Base-by-base conservation (phyloP, 345 rosid genomes). In the Excoecaria cochinchinensis region DNA sequence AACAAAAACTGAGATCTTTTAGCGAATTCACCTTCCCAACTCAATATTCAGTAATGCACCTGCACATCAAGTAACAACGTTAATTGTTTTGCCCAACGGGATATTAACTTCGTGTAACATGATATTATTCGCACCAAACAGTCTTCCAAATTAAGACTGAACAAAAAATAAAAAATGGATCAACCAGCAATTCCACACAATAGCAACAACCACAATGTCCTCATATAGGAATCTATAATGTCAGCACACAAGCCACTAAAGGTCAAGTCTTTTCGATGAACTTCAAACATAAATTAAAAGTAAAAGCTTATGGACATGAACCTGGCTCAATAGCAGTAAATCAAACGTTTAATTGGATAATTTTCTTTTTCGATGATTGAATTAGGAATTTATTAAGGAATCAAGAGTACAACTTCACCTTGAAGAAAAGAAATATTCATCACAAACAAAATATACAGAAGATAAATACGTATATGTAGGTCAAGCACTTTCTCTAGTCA, bases 41-140 rank as follows among this genome's bases (percentile, higher is more conserved):
- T 63, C 48, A 38, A 53, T 52, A 56, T 70, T 74, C 58, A 55
- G 40, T n/a, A 50, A 56, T 25, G 53, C 46, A 21, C 75, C 82
- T 74, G 78, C 71, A 50, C 25, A 64, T 3, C 38, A 25, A 3
- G 61, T 13, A 47, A 13, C 31, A 40, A 15, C 8, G 16, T 55
- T 42, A 75, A 59, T 25, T 17, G 16, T 56, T 75, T 12, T 19
- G 8, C 19, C 14, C n/a, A 25, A 15, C n/a, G n/a, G 22, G 38
- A n/a, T n/a, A n/a, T n/a, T n/a, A n/a, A n/a, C n/a, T n/a, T n/a
- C n/a, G n/a, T n/a, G n/a, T n/a, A n/a, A 19, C 38, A 50, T 36
- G 19, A 52, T 39, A 38, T 57, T 47, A 21, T 13, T 39, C 14
- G 17, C 17, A 48, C 39, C 13, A 10, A 58, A 68, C n/a, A 22